Evolutionary conservation across 306 rosid species (phyloP).

Genomic region (Dicorynia guianensis): DNA sequence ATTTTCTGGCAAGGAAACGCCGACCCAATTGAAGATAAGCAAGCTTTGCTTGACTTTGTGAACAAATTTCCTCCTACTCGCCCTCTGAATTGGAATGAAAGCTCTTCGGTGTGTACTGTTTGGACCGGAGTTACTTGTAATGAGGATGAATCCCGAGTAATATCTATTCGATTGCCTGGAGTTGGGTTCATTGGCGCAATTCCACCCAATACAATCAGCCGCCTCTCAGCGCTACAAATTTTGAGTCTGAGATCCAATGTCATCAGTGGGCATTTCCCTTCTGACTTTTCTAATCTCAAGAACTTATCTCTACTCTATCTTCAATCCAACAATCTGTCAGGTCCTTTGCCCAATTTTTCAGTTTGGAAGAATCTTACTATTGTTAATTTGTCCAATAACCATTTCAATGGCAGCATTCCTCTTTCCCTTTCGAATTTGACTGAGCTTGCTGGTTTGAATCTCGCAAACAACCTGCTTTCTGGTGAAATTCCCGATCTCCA

Average conservation of each 20-base stretch:
- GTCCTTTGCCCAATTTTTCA: conserved; percentile 77
- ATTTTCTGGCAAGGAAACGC: conserved; percentile 53
- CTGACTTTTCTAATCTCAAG: conserved; percentile 62
- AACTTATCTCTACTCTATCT: conserved; percentile 77
- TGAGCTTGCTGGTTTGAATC: conserved; percentile 63
- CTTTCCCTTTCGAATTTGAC: conserved; percentile 65
- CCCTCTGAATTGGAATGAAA: conserved; percentile 70
- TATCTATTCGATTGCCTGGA: conserved; percentile 71
- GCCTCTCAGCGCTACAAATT: conserved; percentile 62
- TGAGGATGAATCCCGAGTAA: conserved; percentile 55
- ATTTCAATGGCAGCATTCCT: conserved; percentile 72
- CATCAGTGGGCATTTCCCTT: conserved; percentile 69
- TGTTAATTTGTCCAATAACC: conserved; percentile 67
- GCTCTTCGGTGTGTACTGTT: conserved; percentile 56
- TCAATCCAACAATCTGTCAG: conserved; percentile 79
- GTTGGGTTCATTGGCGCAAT: conserved; percentile 80
- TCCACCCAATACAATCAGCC: conserved; percentile 72
- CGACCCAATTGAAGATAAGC: conserved; percentile 76
- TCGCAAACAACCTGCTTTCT: conserved; percentile 71
- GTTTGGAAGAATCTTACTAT: conserved; percentile 75
- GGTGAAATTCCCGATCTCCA: conserved; percentile 72
- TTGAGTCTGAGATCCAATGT: conserved; percentile 85
- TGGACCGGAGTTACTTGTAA: conserved; percentile 88
- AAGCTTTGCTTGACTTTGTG: conserved; percentile 71
- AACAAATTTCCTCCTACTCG: conserved; percentile 66